Base-by-base conservation (phyloP, 2,329 filamentous ascomycete species). In the Helicocarpus griseus region DNA sequence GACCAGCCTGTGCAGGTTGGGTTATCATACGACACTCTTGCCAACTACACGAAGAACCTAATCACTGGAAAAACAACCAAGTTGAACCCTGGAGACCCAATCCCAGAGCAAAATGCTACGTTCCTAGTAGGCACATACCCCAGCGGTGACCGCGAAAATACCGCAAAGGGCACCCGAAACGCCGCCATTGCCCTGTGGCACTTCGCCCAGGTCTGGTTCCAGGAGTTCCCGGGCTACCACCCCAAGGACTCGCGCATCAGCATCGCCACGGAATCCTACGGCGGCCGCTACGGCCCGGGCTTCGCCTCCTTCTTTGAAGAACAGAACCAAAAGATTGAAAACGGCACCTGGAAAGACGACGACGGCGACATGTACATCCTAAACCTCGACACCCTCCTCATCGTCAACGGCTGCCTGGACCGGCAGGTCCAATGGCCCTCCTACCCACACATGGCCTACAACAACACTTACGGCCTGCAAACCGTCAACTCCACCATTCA, bases 1-100 rank as follows among this genome's bases (percentile, higher is more conserved):
- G 83, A 87, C 58, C 78, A 87, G 63, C 85, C 80, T 7, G 76
- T 73, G 8, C 75, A 78, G 44, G 76, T 79, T 4, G 80, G 80
- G 0, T 77, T 82, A 58, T 80, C 76, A 9, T 83, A 82, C 61
- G 71, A 71, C 51, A 56, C 65, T 0, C 63, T 63, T 8, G 65
- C 65, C 13, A 73, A 73, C 41, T 69, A 66, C 14, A 73, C 71
- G 4, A 52, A 55, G 21, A 54, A 63, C 40, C 14, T 41, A 26
- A 17, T 49, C 19, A 41, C 22, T 9, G 35, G 38, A 21, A 5
- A 49, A 6, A 21, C 24, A 8, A 49, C 48, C 24, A 50, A 58
- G 9, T 48, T 39, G 31, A 45, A 5, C 13, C 49, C 55, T 6
- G 26, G 53, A 4, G 67, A 56, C 0, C 49, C 52, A 5, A 56